These are phyloP conservation scores for Pittosporum tobira DNA, from an alignment of 129 eudicot genomes.

Conservation along the genomic window DNA sequence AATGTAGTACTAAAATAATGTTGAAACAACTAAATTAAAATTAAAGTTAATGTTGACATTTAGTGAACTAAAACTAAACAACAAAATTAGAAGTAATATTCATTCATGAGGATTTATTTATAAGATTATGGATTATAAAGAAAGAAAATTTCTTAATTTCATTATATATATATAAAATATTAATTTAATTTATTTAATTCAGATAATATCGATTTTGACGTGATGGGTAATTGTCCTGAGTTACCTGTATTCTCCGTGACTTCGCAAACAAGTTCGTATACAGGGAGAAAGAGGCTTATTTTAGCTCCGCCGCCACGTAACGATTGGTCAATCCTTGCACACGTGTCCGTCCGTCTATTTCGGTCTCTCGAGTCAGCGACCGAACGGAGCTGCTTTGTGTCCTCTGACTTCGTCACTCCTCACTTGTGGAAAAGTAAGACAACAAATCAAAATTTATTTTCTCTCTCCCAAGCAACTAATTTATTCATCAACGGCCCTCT, in stretches of 20 bases:
- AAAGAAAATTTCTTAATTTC: too few relatives aligned
- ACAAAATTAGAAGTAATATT: too few relatives aligned
- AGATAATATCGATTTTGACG: too few relatives aligned
- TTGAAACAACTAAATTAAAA: too few relatives aligned
- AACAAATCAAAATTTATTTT: background rate
- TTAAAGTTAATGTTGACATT: too few relatives aligned
- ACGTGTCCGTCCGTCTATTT: conserved; percentile 12
- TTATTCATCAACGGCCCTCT: conserved; percentile 24
- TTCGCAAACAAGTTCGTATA: background rate
- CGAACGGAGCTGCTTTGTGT: conserved; percentile 13
- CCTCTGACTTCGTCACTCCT: conserved; percentile 12
- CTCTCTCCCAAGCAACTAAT: conserved; percentile 3
- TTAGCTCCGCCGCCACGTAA: conserved; percentile 11
- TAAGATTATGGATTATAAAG: too few relatives aligned
- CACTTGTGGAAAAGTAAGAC: conserved; percentile 14
- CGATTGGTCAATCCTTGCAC: background rate
- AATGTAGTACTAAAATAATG: too few relatives aligned
- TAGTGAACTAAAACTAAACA: too few relatives aligned
- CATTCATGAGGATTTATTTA: too few relatives aligned
- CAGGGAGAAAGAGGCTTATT: background rate
- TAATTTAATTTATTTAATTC: too few relatives aligned
- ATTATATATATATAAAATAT: too few relatives aligned
- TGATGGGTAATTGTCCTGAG: background rate
- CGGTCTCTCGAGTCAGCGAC: conserved; percentile 27
- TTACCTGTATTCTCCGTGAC: background rate